phyloP scores from a whole-genome alignment of 805 yeast genomes.

The Citeromyces nyonsensis region DNA sequence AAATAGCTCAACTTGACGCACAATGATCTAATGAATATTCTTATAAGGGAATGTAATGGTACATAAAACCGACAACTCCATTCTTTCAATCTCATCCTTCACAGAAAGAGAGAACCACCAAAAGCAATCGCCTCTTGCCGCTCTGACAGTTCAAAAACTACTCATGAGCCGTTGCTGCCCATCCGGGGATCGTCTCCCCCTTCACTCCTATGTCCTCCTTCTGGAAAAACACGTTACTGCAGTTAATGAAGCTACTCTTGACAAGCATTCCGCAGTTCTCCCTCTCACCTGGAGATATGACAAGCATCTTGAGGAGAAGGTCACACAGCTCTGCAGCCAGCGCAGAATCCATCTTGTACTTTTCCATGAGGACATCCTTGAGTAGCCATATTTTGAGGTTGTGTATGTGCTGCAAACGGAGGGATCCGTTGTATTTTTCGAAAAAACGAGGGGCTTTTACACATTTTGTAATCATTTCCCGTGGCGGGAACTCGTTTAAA shows the following conservation, averaged over 20 bases:
- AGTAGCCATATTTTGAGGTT: conserved; percentile 36
- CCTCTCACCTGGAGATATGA: conserved; percentile 29
- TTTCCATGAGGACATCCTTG: conserved; percentile 28
- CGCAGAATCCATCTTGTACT: conserved; percentile 27
- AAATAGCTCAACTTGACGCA: too few relatives aligned
- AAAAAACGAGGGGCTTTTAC: conserved; percentile 22
- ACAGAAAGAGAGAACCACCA: too few relatives aligned
- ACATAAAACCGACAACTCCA: too few relatives aligned
- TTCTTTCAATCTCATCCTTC: too few relatives aligned
- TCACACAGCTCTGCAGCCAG: conserved; percentile 23
- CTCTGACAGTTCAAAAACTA: too few relatives aligned
- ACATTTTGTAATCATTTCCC: conserved; percentile 23
- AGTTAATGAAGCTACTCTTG: conserved; percentile 33
- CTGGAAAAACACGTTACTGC: conserved; percentile 9
- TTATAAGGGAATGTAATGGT: too few relatives aligned
- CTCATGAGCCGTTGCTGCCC: conserved; percentile 5
- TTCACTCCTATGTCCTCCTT: conserved; percentile 12
- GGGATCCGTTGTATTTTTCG: conserved; percentile 14
- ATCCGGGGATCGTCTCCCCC: conserved; percentile 18
- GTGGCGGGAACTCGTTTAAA: conserved; percentile 18
- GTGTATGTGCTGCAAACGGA: conserved; percentile 21
- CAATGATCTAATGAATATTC: too few relatives aligned
- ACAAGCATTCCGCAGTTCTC: conserved; percentile 38
- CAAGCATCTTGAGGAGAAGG: conserved; percentile 34
- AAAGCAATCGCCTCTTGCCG: too few relatives aligned